These are phyloP conservation scores for Candida tropicalis DNA, from an alignment of 1,139 yeast genomes.

Conservation along the genomic window DNA sequence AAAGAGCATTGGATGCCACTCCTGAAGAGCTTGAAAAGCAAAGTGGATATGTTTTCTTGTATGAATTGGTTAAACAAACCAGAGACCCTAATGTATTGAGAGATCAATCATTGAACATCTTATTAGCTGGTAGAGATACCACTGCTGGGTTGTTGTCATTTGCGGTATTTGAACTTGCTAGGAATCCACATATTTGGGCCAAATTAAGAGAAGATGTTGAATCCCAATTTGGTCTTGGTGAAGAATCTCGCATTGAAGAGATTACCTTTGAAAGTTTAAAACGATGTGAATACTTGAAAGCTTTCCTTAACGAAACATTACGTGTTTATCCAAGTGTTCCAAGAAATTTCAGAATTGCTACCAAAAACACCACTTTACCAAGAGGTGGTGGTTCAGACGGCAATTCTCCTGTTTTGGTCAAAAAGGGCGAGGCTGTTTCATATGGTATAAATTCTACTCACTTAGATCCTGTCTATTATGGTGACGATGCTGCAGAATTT, in stretches of 20 bases:
- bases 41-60: constrained; percentile 41
- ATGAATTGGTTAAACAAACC: constrained; percentile 48
- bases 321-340: constrained; percentile 59
- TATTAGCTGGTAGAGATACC: constrained; percentile 51
- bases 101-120: constrained; percentile 48
- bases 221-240: constrained; percentile 27
- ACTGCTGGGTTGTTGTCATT: constrained; percentile 51
- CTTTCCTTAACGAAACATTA: constrained; percentile 50
- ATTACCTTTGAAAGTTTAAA: constrained; percentile 46
- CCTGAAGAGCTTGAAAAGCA: constrained; percentile 29
- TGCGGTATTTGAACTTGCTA: constrained; percentile 42
- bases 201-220: constrained; percentile 37
- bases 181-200: constrained; percentile 38
- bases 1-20: constrained; percentile 31
- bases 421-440: constrained; percentile 38
- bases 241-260: constrained; percentile 1
- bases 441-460: constrained; percentile 44
- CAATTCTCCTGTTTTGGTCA: constrained; percentile 40
- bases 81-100: constrained; percentile 44
- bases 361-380: constrained; percentile 49
- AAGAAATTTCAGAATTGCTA: constrained; percentile 45
- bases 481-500: constrained; percentile 47
- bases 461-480: constrained; percentile 40
- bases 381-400: constrained; percentile 55
- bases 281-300: constrained; percentile 46